phyloP scores from a whole-genome alignment of 768 basidiomycete genomes.

The Collybia nuda region DNA sequence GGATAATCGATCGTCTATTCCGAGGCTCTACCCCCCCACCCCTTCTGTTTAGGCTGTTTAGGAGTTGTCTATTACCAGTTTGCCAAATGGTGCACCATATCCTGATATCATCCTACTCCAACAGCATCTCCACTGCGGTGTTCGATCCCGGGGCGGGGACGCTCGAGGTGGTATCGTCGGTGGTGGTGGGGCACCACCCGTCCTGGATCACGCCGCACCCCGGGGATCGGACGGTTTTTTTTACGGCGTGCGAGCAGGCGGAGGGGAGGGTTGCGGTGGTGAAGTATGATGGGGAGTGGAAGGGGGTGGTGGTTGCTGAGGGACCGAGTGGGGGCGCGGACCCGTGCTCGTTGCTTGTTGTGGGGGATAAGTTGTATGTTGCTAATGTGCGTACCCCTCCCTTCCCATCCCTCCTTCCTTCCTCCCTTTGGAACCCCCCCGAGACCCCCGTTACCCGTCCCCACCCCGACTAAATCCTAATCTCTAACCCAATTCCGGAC shows the following conservation, averaged over 20 bases:
- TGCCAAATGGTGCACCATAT: slow-evolving; percentile 50
- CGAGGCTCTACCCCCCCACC: not conserved
- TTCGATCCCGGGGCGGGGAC: slow-evolving; percentile 55
- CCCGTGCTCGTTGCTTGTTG: slow-evolving; percentile 64
- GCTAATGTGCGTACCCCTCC: slow-evolving; percentile 70
- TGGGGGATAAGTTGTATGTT: slow-evolving; percentile 57
- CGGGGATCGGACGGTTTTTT: slow-evolving; percentile 54
- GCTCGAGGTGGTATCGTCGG: slow-evolving; percentile 42
- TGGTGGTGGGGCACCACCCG: slow-evolving; percentile 60
- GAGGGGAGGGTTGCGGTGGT: slow-evolving; percentile 67
- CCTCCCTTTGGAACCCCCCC: too few species aligned
- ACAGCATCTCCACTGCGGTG: slow-evolving; percentile 57
- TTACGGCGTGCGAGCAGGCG: slow-evolving; percentile 63
- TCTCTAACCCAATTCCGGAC: too few species aligned
- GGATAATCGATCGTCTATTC: slow-evolving; percentile 9
- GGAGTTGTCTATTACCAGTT: too few species aligned
- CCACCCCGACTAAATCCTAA: too few species aligned
- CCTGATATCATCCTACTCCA: slow-evolving; percentile 64
- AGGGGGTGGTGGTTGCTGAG: slow-evolving; percentile 48
- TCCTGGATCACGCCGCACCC: slow-evolving; percentile 77
- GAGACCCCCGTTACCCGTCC: too few species aligned
- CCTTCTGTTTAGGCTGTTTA: too few species aligned
- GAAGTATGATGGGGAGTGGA: slow-evolving; percentile 52
- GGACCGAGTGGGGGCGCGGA: slow-evolving; percentile 55
- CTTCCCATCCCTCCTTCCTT: too few species aligned